A percentile compares a stretch with the other conserved stretches of the same genome.
These are phyloP conservation scores for Podospora pseudoanserina DNA, from an alignment of 495 filamentous ascomycete genomes.

Conservation along the genomic window DNA sequence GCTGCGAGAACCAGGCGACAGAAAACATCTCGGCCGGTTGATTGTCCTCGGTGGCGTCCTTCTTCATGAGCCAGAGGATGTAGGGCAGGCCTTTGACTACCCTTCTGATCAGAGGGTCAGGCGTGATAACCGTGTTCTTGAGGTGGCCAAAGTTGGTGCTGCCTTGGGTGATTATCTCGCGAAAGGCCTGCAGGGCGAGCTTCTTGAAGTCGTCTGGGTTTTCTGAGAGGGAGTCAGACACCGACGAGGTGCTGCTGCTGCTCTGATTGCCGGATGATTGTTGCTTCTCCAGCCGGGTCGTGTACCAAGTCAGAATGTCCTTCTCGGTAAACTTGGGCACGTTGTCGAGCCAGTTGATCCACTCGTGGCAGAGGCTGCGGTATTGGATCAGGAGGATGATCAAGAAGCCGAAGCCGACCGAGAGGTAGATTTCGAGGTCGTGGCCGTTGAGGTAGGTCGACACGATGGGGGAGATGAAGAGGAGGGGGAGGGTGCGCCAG, in stretches of 20 bases:
- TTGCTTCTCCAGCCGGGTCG: slow-evolving; percentile 21
- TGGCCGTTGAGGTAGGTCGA: slow-evolving; percentile 44
- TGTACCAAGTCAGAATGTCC: slow-evolving; percentile 51
- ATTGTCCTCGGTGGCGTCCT: slow-evolving; percentile 2
- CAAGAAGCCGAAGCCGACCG: slow-evolving; percentile 46
- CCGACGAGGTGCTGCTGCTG: slow-evolving; percentile 12
- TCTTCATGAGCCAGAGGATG: slow-evolving; percentile 29
- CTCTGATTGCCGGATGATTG: background rate
- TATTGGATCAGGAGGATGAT: slow-evolving; percentile 44
- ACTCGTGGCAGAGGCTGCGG: slow-evolving; percentile 46
- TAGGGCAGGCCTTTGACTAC: slow-evolving; percentile 24
- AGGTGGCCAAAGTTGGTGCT: background rate
- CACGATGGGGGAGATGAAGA: slow-evolving; percentile 47
- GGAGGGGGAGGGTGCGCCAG: slow-evolving; percentile 43
- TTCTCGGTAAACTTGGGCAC: slow-evolving; percentile 46
- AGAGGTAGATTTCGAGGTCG: slow-evolving; percentile 48
- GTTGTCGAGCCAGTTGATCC: slow-evolving; percentile 50
- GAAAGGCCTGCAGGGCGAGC: slow-evolving; percentile 20
- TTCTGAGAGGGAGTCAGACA: background rate
- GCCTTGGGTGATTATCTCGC: slow-evolving; percentile 10
- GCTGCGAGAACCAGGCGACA: slow-evolving; percentile 28
- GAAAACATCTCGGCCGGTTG: slow-evolving; percentile 18
- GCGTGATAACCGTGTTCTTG: background rate
- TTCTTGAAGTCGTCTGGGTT: slow-evolving; percentile 11
- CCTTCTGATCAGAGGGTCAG: slow-evolving; percentile 14